These are phyloP conservation scores for Rehmannia glutinosa DNA, from an alignment of 257 asterid species.

Conservation along the genomic window DNA sequence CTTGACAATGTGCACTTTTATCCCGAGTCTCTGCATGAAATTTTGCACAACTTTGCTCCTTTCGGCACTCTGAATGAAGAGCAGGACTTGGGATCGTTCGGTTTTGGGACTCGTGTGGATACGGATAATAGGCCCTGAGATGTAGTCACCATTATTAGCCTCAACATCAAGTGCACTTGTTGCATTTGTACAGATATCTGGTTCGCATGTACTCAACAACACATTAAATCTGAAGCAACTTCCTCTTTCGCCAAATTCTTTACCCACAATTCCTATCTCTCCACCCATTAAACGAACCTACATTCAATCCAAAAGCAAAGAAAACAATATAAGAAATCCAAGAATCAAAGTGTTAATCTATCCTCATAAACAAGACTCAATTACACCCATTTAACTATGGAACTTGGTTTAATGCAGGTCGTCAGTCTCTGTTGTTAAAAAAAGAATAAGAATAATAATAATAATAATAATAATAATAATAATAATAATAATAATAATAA, in stretches of 20 bases:
- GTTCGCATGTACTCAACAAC: conserved; percentile 17
- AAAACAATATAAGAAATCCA: not conserved
- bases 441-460: too few relatives aligned
- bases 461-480: too few relatives aligned
- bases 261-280: conserved; percentile 58
- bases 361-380: not conserved
- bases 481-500: too few relatives aligned
- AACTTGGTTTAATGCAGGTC: too few relatives aligned
- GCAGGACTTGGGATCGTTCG: conserved; percentile 48
- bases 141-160: conserved; percentile 5
- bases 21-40: conserved; percentile 47
- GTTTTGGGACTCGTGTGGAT: conserved; percentile 30
- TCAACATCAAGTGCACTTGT: too few relatives aligned
- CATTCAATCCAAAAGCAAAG: not conserved
- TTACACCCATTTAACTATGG: not conserved
- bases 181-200: not conserved
- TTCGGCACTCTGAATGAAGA: conserved; percentile 45
- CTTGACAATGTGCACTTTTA: conserved; percentile 45
- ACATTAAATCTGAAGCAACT: conserved; percentile 54
- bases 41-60: conserved; percentile 36
- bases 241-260: conserved; percentile 51
- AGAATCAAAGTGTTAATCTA: not conserved
- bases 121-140: conserved; percentile 19
- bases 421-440: too few relatives aligned
- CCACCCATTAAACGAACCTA: conserved; percentile 83